Base-by-base conservation (phyloP, 495 filamentous ascomycete genomes). In the Monascus purpureus region DNA sequence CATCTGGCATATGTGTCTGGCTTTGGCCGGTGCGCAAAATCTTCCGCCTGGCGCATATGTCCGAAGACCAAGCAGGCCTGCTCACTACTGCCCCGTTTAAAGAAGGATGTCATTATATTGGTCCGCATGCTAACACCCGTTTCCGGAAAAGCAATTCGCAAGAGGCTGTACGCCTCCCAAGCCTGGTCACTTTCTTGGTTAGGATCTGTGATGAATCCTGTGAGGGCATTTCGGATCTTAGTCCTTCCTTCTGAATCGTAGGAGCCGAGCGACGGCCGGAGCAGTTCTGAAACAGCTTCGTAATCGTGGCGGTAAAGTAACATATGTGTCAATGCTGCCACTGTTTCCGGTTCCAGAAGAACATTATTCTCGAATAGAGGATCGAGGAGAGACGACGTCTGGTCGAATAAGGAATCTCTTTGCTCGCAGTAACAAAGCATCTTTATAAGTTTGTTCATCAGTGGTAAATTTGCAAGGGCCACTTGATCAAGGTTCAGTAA, bases 21-120 rank as follows among this genome's bases (percentile, higher is more conserved):
- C 9, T 63, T 77, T 1, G 90, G 83, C 0, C 77, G 65, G 9
- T 68, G 61, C 0, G 52, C 47, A 13, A 53, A 52, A 27, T 69
- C 59, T 16, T 62, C 60, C 20, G 80, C 72, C 16, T 73, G 63
- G 8, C 80, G 77, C 84, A 95, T 93, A 52, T 94, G 83, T 16
- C 80, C 78, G 49, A 97, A 94, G 30, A 90, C 70, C 37, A 84
- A 60, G 20, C 68, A 73, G 1, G 82, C 90, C 67, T 94, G 80
- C 40, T 95, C 85, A 4, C 77, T 65, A 11, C 82, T 72, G 18
- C 64, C 55, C 18, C 84, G 77, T 4, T 64, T 59, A 48, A 93
- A 96, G 60, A 96, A 92, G 20, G 67, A 59, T 12, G 73, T 63
- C 85, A 97, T 95, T 26, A 95, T 62, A 12, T 66, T 53, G 3